Base-by-base conservation (phyloP, 2,329 filamentous ascomycete genomes). In the Trichoderma arundinaceum region DNA sequence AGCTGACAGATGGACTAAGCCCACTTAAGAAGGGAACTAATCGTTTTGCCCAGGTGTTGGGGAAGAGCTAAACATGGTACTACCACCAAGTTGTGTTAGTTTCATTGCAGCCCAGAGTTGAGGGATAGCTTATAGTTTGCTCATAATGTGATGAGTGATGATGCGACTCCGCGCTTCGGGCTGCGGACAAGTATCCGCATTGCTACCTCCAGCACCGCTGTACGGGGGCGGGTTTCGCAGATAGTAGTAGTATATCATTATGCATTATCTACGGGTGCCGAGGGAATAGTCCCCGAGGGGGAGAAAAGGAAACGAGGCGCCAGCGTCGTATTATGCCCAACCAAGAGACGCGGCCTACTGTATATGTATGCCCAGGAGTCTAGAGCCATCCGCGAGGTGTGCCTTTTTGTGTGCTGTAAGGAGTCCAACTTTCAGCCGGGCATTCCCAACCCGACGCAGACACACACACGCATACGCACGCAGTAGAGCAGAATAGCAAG, bases 1-100 rank as follows among this genome's bases (percentile, higher is more conserved):
- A 59, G 58, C 58, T 61, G 58, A 61, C 58, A 43, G 46, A 60
- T 32, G 35, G 58, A 10, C 58, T 61, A 61, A 19, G 46, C 58
- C 58, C 12, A 32, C 57, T 60, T 39, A 33, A 61, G 58, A 43
- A 61, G 46, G 58, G 48, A 35, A 35, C 35, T 52, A 60, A 44
- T 19, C 15, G 8, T 48, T 33, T 33, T 43, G 39, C 28, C 28
- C 53, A 44, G 53, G 38, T 22, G 46, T 51, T 32, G 46, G 46
- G 22, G 22, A 51, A 51, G 35, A 39, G 52, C 33, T 41, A 39
- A 59, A 49, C 38, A 44, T 15, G 43, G 56, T 46, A 28, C 9
- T 28, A 28, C 17, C 17, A 33, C 19, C 44, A 33, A 49, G 9
- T 39, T 59, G 32, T 59, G 41, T 58, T 46, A 35, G 54, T 46